phyloP scores from a whole-genome alignment of 345 rosid species.

The Dimocarpus longan region DNA sequence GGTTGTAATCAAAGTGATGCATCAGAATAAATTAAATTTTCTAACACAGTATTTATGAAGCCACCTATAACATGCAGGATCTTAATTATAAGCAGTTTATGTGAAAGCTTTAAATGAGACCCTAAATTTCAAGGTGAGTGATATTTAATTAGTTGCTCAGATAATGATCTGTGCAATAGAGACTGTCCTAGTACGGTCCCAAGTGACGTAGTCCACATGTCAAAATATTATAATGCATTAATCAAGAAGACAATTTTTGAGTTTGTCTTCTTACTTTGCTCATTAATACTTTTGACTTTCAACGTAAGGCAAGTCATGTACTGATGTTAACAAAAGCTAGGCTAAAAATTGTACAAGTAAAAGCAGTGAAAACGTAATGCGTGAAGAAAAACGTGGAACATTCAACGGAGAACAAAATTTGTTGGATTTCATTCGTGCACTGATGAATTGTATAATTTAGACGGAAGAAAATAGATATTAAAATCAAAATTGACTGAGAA shows the following conservation, averaged over 20 bases:
- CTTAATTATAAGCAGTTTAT: no score
- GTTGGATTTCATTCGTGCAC: background rate
- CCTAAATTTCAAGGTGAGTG: no score
- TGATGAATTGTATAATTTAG: background rate
- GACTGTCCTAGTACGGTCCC: no score
- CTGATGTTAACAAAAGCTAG: background rate
- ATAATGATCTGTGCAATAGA: no score
- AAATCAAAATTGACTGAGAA: background rate
- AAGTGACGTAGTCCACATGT: no score
- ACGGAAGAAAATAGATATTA: background rate
- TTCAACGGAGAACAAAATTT: background rate
- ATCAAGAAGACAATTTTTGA: background rate
- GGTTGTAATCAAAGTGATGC: no score
- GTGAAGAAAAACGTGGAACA: background rate
- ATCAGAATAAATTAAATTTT: no score
- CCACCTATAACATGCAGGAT: no score
- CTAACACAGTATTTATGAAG: no score
- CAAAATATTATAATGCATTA: background rate
- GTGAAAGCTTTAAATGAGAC: no score
- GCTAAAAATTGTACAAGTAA: background rate
- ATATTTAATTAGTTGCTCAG: no score
- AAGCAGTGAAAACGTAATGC: background rate
- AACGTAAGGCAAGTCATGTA: background rate
- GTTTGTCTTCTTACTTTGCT: background rate
- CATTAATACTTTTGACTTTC: background rate